Base-by-base conservation (phyloP, 805 yeast genomes). In the Barnettozyma vustinii region DNA sequence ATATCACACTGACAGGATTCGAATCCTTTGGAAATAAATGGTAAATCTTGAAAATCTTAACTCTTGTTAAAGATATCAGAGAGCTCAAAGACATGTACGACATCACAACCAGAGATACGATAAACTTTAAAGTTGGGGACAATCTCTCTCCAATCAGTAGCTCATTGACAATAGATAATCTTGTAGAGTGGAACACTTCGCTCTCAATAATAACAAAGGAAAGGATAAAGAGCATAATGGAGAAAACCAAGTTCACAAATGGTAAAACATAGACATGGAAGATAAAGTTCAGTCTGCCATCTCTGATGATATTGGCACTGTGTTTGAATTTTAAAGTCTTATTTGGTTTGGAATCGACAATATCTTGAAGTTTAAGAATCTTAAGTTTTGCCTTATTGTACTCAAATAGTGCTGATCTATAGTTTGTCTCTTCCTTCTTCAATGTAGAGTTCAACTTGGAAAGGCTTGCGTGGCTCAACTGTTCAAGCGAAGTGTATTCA, bases 11-110 rank as follows among this genome's bases (percentile, higher is more conserved):
- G 0, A 87, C 84, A 0, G 87, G 84, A 60, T 84, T 92, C 0
- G 92, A 83, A 46, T 81, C 76, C 53, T 75, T 75, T 18, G 83
- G 80, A 13, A 85, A 89, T 50, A 88, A 72, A 52, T 85, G 90
- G 62, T 87, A 88, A 63, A 84, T 74, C 60, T 84, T 83, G 72
- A 88, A 88, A 6, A 88, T 68, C 52, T 82, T 80, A 50, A 87
- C 73, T 42, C 78, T 75, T 4, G 91, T 77, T 45, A 88, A 71
- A 21, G 91, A 80, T 27, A 76, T 73, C 60, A 85, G 72, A 1
- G 94, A 75, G 26, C 83, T 71, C n/a, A 79, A 55, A 50, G 86
- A 73, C 90, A 88, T 86, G 64, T 80, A 85, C 2, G 80, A 74
- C 37, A 82, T 64, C 21, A 84, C 67, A 69, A 53, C 35, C 57